Conservation (phyloP, 2,329 filamentous ascomycete genomes). For the Orbilia oligospora region DNA sequence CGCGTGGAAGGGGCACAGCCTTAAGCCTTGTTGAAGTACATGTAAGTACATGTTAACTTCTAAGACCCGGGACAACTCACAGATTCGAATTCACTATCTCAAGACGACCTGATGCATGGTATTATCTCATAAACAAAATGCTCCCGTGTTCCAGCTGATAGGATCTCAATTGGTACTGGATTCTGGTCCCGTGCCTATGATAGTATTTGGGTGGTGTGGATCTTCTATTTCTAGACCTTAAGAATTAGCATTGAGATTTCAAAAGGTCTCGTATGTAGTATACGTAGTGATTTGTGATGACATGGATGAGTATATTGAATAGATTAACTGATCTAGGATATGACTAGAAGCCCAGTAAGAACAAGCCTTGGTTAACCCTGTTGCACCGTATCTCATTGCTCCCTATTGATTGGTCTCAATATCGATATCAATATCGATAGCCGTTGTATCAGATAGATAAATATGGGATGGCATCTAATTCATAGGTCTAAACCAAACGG, state of each 20-base stretch:
- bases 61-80: neutral
- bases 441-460: neutral
- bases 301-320: neutral
- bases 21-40: neutral
- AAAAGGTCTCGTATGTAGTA: neutral
- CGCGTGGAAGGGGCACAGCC: too few species aligned
- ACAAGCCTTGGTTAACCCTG: neutral
- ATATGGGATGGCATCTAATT: neutral
- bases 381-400: neutral
- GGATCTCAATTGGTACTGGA: neutral
- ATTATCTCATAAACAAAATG: too few species aligned
- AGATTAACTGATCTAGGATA: neutral
- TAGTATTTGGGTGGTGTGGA: too few species aligned
- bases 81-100: neutral
- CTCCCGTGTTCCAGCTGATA: too few species aligned
- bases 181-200: neutral
- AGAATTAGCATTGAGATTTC: neutral
- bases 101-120: too few species aligned
- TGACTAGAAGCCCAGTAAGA: neutral
- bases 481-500: neutral
- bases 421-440: constrained; percentile 2
- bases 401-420: neutral
- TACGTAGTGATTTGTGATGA: neutral
- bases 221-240: too few species aligned
- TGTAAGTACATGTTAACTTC: too few species aligned